A percentile compares a stretch with the other conserved stretches of the same genome.
These are phyloP conservation scores for Huntiella abstrusa DNA, from an alignment of 2,329 filamentous ascomycete genomes.

Conservation along the genomic window DNA sequence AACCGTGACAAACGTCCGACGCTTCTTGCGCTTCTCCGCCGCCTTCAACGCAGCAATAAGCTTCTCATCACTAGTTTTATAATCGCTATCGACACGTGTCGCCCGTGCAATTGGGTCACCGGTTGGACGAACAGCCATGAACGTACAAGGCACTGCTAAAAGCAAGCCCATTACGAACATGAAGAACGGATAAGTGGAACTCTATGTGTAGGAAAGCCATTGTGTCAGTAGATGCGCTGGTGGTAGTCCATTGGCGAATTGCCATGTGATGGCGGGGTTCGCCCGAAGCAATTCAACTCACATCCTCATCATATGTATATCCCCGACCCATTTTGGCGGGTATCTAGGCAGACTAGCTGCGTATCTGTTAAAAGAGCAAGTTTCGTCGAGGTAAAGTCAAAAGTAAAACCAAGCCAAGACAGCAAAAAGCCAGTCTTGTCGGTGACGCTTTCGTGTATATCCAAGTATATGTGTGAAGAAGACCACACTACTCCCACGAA, in stretches of 20 bases:
- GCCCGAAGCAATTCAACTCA: slow-evolving; percentile 16
- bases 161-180: slow-evolving; percentile 83
- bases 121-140: slow-evolving; percentile 34
- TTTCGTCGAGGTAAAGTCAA: too few species aligned
- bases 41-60: slow-evolving; percentile 66
- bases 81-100: slow-evolving; percentile 27
- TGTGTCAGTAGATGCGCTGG: background rate
- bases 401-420: too few species aligned
- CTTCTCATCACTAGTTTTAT: slow-evolving; percentile 63
- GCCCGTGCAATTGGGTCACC: slow-evolving; percentile 29
- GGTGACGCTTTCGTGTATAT: too few species aligned
- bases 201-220: slow-evolving; percentile 26
- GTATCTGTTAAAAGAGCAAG: background rate
- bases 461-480: too few species aligned
- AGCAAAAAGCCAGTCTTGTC: too few species aligned
- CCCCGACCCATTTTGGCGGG: slow-evolving; percentile 62
- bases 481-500: too few species aligned
- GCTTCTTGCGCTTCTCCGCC: slow-evolving; percentile 76
- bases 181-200: slow-evolving; percentile 58
- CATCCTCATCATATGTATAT: slow-evolving; percentile 96
- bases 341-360: slow-evolving; percentile 10
- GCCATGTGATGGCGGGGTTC: background rate
- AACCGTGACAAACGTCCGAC: slow-evolving; percentile 67
- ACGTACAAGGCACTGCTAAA: slow-evolving; percentile 81
- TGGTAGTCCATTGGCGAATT: background rate